Conservation (phyloP, 495 filamentous ascomycete genomes). For the Letharia lupina region DNA sequence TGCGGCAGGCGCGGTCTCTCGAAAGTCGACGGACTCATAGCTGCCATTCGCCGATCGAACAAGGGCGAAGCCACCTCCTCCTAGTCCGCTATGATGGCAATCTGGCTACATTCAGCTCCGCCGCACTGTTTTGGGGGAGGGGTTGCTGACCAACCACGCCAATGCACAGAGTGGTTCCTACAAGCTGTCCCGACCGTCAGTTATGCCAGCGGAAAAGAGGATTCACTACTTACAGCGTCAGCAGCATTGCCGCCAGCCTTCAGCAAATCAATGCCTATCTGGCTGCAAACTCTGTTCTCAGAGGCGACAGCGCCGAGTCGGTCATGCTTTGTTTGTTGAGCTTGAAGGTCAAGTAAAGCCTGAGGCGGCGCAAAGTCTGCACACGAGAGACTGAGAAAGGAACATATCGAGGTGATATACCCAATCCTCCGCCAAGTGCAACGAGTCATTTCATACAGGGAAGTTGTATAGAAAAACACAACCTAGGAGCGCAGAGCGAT, state of each 20-base stretch:
- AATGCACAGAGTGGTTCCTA: conserved; percentile 64
- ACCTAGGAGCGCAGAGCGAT: not conserved
- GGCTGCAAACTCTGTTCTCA: conserved; percentile 65
- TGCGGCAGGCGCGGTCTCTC: conserved; percentile 72
- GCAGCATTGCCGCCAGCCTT: conserved; percentile 65
- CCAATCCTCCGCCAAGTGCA: not conserved
- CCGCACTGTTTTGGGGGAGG: not conserved
- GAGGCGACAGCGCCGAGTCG: conserved; percentile 65
- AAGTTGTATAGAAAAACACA: not conserved
- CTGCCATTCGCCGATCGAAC: conserved; percentile 43
- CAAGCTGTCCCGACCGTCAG: conserved; percentile 34
- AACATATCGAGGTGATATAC: not conserved
- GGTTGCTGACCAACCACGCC: conserved; percentile 52
- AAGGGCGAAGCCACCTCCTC: conserved; percentile 79
- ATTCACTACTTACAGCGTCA: conserved; percentile 46
- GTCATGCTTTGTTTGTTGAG: conserved; percentile 2
- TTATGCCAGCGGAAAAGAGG: not conserved
- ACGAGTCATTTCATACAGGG: not conserved
- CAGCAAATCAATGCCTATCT: conserved; percentile 67
- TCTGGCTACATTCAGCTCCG: conserved; percentile 24
- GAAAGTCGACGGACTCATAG: conserved; percentile 69
- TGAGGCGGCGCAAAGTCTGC: not conserved
- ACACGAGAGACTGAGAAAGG: not conserved
- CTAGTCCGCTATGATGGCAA: conserved; percentile 70
- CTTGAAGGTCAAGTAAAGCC: not conserved